Evolutionary conservation across 441 rosid genomes (phyloP).

Genomic region (Pelargonium australe): DNA sequence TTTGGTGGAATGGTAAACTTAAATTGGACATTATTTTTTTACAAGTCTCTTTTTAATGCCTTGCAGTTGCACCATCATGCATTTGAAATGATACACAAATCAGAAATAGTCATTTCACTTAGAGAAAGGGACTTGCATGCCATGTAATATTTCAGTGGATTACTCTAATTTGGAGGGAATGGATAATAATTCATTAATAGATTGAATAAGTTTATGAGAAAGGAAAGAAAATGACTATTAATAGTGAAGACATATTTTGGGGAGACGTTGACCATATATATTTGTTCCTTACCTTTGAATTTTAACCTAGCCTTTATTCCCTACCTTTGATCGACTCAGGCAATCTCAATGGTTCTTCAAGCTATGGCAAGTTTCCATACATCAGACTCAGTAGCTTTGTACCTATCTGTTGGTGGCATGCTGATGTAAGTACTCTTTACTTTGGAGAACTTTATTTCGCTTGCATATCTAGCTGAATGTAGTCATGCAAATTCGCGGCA

Average conservation of each 20-base stretch:
- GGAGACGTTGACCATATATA: neutral
- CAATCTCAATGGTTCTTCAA: constrained; percentile 72
- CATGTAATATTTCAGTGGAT: neutral
- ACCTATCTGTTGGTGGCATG: constrained; percentile 87
- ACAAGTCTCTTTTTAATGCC: neutral
- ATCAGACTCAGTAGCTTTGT: constrained; percentile 38
- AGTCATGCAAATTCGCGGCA: neutral
- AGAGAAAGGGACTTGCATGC: neutral
- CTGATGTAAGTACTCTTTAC: constrained; percentile 48
- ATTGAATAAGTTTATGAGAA: neutral
- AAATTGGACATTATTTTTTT: constrained; percentile 13
- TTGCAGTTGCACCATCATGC: neutral
- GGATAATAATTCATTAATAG: neutral
- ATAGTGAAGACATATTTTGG: neutral
- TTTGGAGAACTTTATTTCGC: neutral
- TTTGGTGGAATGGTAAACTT: constrained; percentile 77
- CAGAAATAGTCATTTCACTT: neutral
- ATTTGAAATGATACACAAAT: neutral
- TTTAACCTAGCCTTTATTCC: neutral
- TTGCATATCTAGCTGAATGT: neutral
- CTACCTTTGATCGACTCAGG: constrained; percentile 37
- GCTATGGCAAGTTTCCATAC: constrained; percentile 54
- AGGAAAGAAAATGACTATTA: neutral
- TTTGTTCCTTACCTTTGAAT: too few species aligned
- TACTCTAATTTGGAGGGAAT: neutral